Base-by-base conservation (phyloP, 148 eudicot species). In the Polygonum aviculare region DNA sequence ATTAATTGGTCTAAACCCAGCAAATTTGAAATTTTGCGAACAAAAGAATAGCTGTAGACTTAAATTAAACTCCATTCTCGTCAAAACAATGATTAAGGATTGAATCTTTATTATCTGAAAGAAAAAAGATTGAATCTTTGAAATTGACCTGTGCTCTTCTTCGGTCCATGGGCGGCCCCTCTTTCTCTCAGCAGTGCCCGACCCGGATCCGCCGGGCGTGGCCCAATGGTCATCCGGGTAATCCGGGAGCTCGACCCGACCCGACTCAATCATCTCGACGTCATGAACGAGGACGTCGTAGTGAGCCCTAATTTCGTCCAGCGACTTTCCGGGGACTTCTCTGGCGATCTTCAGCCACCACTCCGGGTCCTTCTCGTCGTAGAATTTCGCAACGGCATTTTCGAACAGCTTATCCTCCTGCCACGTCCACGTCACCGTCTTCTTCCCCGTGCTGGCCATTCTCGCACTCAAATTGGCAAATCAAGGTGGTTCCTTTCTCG, bases 91-190 rank as follows among this genome's bases (percentile, higher is more conserved):
- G 55, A 50, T 50, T 50, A 26, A 26, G 18, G 18, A 50, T 50
- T 50, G 15, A 50, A 50, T 26, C 31, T 26, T 26, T 1, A 26
- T 26, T 26, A 26, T 26, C 31, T 26, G 31, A 44, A 44, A 44
- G 9, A 44, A 7, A 26, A 26, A 26, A 26, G 31, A 26, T 26
- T 44, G 47, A 51, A 51, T 5, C 5, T 1, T 60, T 10, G 6
- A 38, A 38, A 45, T 72, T 21, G 31, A 72, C 75, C 35, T 72
- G 75, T 72, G 75, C 16, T 72, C 75, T 41, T 72, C 75, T 72
- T 41, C 75, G 21, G 75, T 72, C 75, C 75, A 72, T 18, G 75
- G 75, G 1, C 12, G 45, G 16, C 75, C 75, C 52, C 54, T 72
- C 35, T 72, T 72, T 54, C 75, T 44, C 35, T 72, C 7, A 1